Conservation (phyloP, 345 rosid genomes). For the Dipteronia dyeriana region DNA sequence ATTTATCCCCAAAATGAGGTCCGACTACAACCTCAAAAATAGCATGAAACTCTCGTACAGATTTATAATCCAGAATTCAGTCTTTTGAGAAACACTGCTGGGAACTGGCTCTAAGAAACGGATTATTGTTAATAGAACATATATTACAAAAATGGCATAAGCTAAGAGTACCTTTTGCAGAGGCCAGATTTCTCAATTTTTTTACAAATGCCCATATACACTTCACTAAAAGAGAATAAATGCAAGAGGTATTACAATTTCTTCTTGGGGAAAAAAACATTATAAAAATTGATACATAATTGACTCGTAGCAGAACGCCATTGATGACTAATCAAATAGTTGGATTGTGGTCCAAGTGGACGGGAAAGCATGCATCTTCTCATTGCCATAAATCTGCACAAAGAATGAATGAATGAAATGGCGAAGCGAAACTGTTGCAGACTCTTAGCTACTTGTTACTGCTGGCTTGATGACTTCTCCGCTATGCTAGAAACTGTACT, state of each 20-base stretch:
- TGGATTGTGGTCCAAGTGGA: constrained; percentile 9
- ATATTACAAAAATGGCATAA: constrained; percentile 28
- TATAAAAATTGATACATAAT: background rate
- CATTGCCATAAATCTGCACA: constrained; percentile 33
- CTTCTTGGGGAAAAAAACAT: background rate
- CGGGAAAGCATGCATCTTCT: constrained; percentile 18
- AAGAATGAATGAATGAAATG: constrained; percentile 41
- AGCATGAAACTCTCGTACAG: no score
- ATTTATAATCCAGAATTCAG: no score
- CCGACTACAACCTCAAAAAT: no score
- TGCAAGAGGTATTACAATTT: constrained; percentile 22
- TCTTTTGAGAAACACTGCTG: background rate
- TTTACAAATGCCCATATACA: constrained; percentile 52
- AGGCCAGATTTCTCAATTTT: constrained; percentile 24
- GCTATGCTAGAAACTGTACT: constrained; percentile 10
- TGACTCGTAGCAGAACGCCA: constrained; percentile 15
- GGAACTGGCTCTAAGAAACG: background rate
- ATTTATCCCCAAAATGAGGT: no score
- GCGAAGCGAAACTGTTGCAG: constrained; percentile 29
- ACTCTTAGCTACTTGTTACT: constrained; percentile 22
- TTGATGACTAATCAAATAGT: constrained; percentile 14
- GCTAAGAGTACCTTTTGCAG: constrained; percentile 14
- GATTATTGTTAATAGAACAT: constrained; percentile 19
- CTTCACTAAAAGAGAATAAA: constrained; percentile 28
- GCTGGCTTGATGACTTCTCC: constrained; percentile 16